A percentile compares a stretch with the other conserved stretches of the same genome.
phyloP scores from a whole-genome alignment of 1,139 yeast species.

The Suhomyces bribrorum region DNA sequence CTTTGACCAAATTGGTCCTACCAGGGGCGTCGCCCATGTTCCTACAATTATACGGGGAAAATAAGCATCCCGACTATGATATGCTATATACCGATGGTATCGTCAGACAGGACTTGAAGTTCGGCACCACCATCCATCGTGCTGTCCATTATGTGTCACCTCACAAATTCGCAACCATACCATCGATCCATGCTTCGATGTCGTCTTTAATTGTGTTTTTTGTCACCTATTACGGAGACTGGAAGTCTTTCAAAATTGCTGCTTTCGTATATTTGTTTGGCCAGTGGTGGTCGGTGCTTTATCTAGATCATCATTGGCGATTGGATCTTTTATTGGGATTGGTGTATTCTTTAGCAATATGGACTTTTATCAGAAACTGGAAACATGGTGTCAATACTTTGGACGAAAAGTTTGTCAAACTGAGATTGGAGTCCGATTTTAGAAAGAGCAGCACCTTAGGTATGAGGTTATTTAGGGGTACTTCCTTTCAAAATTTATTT shows the following conservation, averaged over 20 bases:
- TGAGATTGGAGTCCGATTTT: conserved; percentile 15
- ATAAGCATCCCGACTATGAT: conserved; percentile 16
- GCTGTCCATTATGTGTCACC: conserved; percentile 20
- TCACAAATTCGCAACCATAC: conserved; percentile 19
- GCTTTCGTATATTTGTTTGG: conserved; percentile 14
- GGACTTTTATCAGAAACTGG: conserved; percentile 15
- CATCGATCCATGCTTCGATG: conserved; percentile 20
- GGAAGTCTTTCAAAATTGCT: conserved; percentile 12
- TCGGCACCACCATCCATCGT: conserved; percentile 14
- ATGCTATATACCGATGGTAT: conserved; percentile 22
- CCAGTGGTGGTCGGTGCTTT: conserved; percentile 23
- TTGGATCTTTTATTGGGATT: conserved; percentile 19
- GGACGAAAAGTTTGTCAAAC: conserved; percentile 15
- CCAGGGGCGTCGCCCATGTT: conserved; percentile 22
- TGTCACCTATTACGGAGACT: conserved; percentile 17
- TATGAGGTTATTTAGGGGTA: conserved; percentile 19
- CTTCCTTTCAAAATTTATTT: conserved; percentile 15
- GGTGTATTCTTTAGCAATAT: conserved; percentile 15
- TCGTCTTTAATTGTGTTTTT: conserved; percentile 18
- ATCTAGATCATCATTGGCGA: conserved; percentile 22
- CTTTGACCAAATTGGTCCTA: conserved; percentile 16
- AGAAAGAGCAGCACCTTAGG: conserved; percentile 16
- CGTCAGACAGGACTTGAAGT: conserved; percentile 17
- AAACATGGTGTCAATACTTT: conserved; percentile 13
- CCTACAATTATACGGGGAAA: conserved; percentile 18